Percentiles rank a stretch among this genome's conserved stretches.
phyloP scores from a whole-genome alignment of 2,329 filamentous ascomycete species.

The Neoarthrinium moseri region DNA sequence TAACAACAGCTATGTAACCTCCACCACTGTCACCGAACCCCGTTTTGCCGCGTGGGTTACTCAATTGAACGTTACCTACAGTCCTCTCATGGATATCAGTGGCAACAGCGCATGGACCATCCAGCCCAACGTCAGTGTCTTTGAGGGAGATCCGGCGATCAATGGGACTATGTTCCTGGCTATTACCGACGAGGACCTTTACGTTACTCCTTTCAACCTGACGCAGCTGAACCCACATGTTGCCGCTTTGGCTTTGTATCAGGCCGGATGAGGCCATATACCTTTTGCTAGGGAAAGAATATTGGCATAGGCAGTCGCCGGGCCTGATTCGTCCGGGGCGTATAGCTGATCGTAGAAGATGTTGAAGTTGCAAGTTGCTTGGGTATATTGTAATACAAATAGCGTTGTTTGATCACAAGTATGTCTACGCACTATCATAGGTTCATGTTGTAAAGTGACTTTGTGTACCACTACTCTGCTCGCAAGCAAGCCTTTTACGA shows the following conservation, averaged over 20 bases:
- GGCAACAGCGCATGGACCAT: constrained; percentile 62
- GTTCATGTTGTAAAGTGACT: too few relatives aligned
- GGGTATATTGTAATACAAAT: too few relatives aligned
- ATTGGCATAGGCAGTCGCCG: too few relatives aligned
- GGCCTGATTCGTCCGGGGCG: too few relatives aligned
- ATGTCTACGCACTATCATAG: too few relatives aligned
- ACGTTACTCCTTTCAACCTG: constrained; percentile 75
- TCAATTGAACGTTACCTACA: constrained; percentile 75
- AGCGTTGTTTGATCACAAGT: too few relatives aligned
- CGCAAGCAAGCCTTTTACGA: too few relatives aligned
- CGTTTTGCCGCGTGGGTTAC: constrained; percentile 73
- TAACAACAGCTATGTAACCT: constrained; percentile 79
- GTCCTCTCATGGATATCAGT: constrained; percentile 54
- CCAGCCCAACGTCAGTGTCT: constrained; percentile 71
- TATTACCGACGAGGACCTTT: constrained; percentile 67
- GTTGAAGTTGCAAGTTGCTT: too few relatives aligned
- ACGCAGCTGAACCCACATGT: constrained; percentile 74
- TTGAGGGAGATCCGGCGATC: constrained; percentile 63
- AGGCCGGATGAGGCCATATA: constrained; percentile 70
- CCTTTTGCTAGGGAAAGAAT: too few relatives aligned
- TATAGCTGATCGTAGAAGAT: too few relatives aligned
- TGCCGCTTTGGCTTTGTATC: constrained; percentile 71
- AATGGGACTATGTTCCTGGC: constrained; percentile 81
- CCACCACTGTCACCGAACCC: constrained; percentile 56
- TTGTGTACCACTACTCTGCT: too few relatives aligned